Conservation (phyloP, 805 yeast species). For the Cyberlindnera lachancei region DNA sequence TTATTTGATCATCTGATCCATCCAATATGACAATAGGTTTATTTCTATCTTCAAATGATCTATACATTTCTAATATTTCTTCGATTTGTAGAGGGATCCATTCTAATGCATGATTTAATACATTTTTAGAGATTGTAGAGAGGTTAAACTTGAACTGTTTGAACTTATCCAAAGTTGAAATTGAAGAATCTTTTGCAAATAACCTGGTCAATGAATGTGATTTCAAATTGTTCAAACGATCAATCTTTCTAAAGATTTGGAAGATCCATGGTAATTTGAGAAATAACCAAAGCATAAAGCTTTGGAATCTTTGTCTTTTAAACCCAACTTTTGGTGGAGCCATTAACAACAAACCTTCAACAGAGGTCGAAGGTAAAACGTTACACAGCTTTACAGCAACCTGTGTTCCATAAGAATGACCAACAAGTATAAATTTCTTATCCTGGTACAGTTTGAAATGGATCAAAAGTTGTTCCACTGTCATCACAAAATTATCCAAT, state of each 20-base stretch:
- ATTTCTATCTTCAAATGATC: slow-evolving; percentile 1
- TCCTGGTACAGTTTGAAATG: slow-evolving; percentile 2
- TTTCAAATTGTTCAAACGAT: slow-evolving; percentile 18
- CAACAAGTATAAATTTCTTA: slow-evolving; percentile 37
- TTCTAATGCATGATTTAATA: slow-evolving; percentile 14
- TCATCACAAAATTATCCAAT: slow-evolving; percentile 12
- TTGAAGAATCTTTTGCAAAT: slow-evolving; percentile 6
- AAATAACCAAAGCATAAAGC: slow-evolving; percentile 1
- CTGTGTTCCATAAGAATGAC: slow-evolving; percentile 72
- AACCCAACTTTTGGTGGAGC: slow-evolving; percentile 38
- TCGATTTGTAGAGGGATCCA: slow-evolving; percentile 14
- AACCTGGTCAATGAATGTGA: slow-evolving; percentile 16
- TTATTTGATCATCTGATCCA: slow-evolving; percentile 17
- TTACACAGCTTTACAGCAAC: slow-evolving; percentile 36
- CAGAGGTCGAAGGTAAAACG: slow-evolving; percentile 2
- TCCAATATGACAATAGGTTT: slow-evolving; percentile 15
- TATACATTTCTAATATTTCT: slow-evolving; percentile 10
- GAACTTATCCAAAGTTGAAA: slow-evolving; percentile 14
- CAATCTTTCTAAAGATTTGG: slow-evolving; percentile 18
- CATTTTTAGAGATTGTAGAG: slow-evolving; percentile 14
- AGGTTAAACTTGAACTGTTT: slow-evolving; percentile 23
- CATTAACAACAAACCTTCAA: slow-evolving; percentile 27
- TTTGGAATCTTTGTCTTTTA: slow-evolving; percentile 4
- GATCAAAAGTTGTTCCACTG: slow-evolving; percentile 8
- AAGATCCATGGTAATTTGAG: slow-evolving; percentile 10